Conservation (phyloP, 345 rosid species). For the Acer negundo region DNA sequence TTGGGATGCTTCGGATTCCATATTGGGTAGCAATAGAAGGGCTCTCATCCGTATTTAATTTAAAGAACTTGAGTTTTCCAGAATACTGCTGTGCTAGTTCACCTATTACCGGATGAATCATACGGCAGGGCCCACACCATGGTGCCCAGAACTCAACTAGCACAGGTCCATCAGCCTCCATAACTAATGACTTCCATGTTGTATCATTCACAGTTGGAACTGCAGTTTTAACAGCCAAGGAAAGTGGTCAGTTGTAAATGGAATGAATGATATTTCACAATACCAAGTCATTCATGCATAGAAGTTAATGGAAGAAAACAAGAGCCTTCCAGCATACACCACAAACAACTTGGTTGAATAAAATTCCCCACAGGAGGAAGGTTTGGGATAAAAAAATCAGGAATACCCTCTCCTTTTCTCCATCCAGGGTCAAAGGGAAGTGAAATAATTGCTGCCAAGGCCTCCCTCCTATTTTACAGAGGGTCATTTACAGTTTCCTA, state of each 20-base stretch:
- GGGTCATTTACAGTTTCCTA: not conserved
- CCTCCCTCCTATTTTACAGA: not conserved
- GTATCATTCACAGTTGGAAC: slow-evolving; percentile 55
- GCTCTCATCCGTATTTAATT: slow-evolving; percentile 53
- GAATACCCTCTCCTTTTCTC: not conserved
- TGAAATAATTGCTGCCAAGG: not conserved
- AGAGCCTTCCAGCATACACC: not conserved
- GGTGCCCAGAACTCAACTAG: slow-evolving; percentile 70
- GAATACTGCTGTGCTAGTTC: slow-evolving; percentile 51
- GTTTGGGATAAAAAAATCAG: not conserved
- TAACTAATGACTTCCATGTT: slow-evolving; percentile 56
- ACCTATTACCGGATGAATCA: slow-evolving; percentile 54
- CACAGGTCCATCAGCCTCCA: slow-evolving; percentile 59
- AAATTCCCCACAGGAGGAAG: not conserved
- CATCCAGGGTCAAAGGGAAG: not conserved
- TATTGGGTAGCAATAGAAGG: slow-evolving; percentile 47
- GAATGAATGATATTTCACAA: not conserved
- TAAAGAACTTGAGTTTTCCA: slow-evolving; percentile 49
- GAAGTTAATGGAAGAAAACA: not conserved
- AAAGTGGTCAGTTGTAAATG: slow-evolving; percentile 16
- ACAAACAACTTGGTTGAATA: not conserved
- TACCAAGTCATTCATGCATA: not conserved
- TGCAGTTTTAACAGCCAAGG: slow-evolving; percentile 23
- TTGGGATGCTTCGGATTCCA: slow-evolving; percentile 63
- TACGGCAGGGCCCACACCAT: slow-evolving; percentile 70